Evolutionary conservation across 2,329 filamentous ascomycete species (phyloP).

Genomic region (Botryosphaeria agaves): DNA sequence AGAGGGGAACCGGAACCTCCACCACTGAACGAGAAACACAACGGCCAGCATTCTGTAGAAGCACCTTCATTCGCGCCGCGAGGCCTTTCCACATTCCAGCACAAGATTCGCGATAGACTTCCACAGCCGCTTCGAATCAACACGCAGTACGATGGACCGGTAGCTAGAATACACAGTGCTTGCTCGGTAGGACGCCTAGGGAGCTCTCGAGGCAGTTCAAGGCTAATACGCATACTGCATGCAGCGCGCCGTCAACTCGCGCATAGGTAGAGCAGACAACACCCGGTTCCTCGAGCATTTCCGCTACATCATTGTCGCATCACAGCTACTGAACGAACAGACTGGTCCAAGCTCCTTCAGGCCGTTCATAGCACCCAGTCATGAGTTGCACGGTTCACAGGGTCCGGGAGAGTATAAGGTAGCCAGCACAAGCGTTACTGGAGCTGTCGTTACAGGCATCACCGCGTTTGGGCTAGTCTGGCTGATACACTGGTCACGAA

Average conservation of each 20-base stretch:
- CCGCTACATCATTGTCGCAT: slow-evolving; percentile 82
- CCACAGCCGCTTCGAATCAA: slow-evolving; percentile 23
- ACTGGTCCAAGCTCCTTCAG: slow-evolving; percentile 23
- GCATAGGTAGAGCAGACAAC: slow-evolving; percentile 62
- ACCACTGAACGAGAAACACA: neutral
- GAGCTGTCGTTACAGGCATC: slow-evolving; percentile 46
- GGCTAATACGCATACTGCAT: neutral
- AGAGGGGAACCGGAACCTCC: slow-evolving; percentile 21
- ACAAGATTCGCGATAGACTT: neutral
- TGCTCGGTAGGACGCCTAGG: slow-evolving; percentile 24
- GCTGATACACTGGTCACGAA: slow-evolving; percentile 53
- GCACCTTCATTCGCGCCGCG: slow-evolving; percentile 21
- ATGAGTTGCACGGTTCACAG: slow-evolving; percentile 7
- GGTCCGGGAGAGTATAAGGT: slow-evolving; percentile 18
- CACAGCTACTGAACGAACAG: slow-evolving; percentile 65
- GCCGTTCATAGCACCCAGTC: too few species aligned
- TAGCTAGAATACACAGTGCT: slow-evolving; percentile 25
- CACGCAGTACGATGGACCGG: slow-evolving; percentile 14
- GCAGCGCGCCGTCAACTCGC: slow-evolving; percentile 52
- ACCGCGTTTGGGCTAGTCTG: slow-evolving; percentile 46
- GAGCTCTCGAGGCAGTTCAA: neutral
- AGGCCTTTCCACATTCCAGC: slow-evolving; percentile 18
- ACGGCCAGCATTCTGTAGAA: neutral
- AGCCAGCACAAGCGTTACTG: slow-evolving; percentile 44
- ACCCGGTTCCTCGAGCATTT: slow-evolving; percentile 81